A percentile compares a stretch with the other conserved stretches of the same genome.
phyloP scores from a whole-genome alignment of 2,329 filamentous ascomycete species.

The Akanthomyces dipterigenus region DNA sequence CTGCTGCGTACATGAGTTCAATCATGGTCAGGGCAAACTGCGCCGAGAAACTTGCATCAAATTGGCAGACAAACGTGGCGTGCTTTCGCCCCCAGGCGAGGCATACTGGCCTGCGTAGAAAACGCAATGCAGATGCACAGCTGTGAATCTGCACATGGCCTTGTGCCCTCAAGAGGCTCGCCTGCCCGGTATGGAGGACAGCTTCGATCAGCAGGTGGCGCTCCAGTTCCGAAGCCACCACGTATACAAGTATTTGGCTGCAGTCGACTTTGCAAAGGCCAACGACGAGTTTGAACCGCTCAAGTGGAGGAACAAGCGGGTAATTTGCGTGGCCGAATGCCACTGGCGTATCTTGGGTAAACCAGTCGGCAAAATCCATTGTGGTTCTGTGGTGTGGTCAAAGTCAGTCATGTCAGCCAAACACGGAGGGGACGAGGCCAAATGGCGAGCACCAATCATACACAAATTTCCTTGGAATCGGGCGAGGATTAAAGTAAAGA shows the following conservation, averaged over 20 bases:
- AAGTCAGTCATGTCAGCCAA: no score
- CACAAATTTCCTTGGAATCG: no score
- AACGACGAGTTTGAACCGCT: neutral
- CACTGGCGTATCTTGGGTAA: neutral
- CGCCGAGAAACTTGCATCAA: neutral
- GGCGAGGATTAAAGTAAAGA: no score
- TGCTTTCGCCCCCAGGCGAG: neutral
- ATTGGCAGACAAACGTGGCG: neutral
- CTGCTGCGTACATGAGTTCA: neutral
- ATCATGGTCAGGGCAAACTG: neutral
- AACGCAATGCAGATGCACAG: neutral
- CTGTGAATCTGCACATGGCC: neutral
- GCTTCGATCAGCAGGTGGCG: neutral
- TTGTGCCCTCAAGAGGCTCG: neutral
- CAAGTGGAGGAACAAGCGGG: neutral
- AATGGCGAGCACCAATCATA: no score
- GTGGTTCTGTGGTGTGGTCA: neutral
- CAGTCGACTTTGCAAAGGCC: neutral
- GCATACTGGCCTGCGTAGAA: neutral
- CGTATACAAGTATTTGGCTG: neutral
- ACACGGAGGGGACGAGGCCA: no score
- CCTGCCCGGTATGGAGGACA: neutral
- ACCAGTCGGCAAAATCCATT: neutral
- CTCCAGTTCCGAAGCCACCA: neutral
- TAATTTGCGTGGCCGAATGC: neutral